phyloP scores from a whole-genome alignment of 257 asterid genomes.

The Euphrasia confusa region DNA sequence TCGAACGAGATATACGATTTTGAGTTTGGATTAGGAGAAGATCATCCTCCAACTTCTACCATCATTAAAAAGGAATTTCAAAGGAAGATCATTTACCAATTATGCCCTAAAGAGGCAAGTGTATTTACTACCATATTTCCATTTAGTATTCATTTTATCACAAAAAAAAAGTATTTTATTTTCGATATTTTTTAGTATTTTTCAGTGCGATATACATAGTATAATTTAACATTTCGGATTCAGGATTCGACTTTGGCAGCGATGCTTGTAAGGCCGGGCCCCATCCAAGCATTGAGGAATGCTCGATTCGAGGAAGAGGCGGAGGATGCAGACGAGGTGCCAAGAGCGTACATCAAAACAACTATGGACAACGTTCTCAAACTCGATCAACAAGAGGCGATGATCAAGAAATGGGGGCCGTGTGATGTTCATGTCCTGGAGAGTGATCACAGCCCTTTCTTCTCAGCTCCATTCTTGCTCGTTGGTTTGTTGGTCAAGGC shows the following conservation, averaged over 20 bases:
- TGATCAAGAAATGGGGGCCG: conserved; percentile 79
- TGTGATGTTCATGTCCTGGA: conserved; percentile 49
- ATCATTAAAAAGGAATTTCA: conserved; percentile 43
- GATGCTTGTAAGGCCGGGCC: conserved; percentile 74
- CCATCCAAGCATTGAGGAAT: conserved; percentile 41
- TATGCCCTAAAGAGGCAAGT: conserved; percentile 65
- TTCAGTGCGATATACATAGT: no score
- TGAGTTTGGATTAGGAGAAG: conserved; percentile 50
- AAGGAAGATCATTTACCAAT: conserved; percentile 45
- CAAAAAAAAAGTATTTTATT: no score
- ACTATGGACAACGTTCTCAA: conserved; percentile 43
- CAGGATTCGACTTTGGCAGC: conserved; percentile 64
- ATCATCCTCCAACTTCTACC: conserved; percentile 52
- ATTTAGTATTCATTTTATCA: no score
- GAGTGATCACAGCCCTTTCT: conserved; percentile 82
- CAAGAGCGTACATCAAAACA: conserved; percentile 55
- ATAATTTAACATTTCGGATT: no score
- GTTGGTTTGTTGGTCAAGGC: conserved; percentile 60
- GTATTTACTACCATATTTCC: background rate
- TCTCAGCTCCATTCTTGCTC: conserved; percentile 64
- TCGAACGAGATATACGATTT: conserved; percentile 38
- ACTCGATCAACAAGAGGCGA: conserved; percentile 60
- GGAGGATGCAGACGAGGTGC: conserved; percentile 39
- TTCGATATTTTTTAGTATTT: no score
- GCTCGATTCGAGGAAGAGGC: conserved; percentile 32